These are phyloP conservation scores for Capsicum chinense DNA, from an alignment of 257 asterid species.

Conservation along the genomic window DNA sequence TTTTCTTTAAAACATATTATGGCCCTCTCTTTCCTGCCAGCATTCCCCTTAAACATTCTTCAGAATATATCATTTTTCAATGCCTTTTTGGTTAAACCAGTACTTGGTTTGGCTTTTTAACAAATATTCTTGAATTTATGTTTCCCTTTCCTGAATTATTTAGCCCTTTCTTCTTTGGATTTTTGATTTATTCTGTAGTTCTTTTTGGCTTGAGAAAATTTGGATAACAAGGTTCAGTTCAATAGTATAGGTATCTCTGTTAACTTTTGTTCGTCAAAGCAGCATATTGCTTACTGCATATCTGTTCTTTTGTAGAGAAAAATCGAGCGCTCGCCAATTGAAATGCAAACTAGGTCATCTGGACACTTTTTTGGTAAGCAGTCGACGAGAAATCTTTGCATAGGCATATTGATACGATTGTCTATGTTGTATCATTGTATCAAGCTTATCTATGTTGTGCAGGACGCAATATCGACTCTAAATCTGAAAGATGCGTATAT, in stretches of 20 bases:
- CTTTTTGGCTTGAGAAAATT: conserved; percentile 1
- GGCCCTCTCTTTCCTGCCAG: conserved; percentile 2
- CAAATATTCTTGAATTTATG: neutral
- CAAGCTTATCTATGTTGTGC: conserved; percentile 36
- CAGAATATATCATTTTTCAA: neutral
- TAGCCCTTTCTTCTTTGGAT: neutral
- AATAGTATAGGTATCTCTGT: conserved; percentile 4
- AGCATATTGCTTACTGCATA: conserved; percentile 27
- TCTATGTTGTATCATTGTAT: conserved; percentile 17
- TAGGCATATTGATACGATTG: conserved; percentile 26
- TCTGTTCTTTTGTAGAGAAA: conserved; percentile 57
- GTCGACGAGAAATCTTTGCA: conserved; percentile 26
- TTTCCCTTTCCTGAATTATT: neutral
- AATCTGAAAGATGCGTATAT: conserved; percentile 45
- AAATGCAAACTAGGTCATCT: conserved; percentile 47
- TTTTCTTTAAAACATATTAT: conserved; percentile 14
- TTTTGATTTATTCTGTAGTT: neutral
- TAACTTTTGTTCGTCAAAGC: conserved; percentile 14
- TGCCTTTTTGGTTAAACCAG: neutral
- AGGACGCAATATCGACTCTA: conserved; percentile 50
- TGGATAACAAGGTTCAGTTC: neutral
- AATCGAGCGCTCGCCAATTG: conserved; percentile 49
- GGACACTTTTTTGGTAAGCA: conserved; percentile 51
- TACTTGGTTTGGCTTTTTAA: neutral
- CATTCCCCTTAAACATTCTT: conserved; percentile 13